Conservation (phyloP, 192 early-diverging fungal species). For the Rhizoclosmatium globosum region DNA sequence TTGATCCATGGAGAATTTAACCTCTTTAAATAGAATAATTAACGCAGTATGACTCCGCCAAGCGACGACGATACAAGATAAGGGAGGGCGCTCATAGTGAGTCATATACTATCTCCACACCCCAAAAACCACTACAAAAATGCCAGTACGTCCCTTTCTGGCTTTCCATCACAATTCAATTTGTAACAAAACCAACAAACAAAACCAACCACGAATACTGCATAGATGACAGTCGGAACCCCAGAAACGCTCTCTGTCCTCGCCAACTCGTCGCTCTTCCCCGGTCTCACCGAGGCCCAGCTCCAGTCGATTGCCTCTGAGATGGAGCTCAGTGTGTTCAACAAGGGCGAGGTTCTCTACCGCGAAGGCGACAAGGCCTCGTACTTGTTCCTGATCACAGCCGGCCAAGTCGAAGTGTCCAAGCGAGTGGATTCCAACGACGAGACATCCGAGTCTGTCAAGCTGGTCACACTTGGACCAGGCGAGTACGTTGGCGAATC, state of each 20-base stretch:
- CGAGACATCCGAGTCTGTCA: constrained; percentile 22
- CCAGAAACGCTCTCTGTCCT: constrained; percentile 5
- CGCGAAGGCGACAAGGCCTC: constrained; percentile 28
- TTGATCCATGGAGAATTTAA: too few relatives aligned
- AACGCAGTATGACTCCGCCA: too few relatives aligned
- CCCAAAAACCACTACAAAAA: too few relatives aligned
- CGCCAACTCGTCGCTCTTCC: constrained; percentile 24
- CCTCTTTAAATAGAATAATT: too few relatives aligned
- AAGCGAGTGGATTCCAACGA: constrained; percentile 15
- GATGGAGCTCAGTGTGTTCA: constrained; percentile 13
- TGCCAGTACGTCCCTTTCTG: too few relatives aligned
- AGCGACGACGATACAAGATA: too few relatives aligned
- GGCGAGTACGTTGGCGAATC: constrained; percentile 38
- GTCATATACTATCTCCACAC: too few relatives aligned
- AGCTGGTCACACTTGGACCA: constrained; percentile 28
- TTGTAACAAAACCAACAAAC: too few relatives aligned
- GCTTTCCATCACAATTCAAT: too few relatives aligned
- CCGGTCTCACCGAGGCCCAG: constrained; percentile 29
- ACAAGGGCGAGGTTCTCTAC: constrained; percentile 25
- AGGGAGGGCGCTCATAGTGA: too few relatives aligned
- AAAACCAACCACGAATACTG: too few relatives aligned
- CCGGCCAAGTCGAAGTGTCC: constrained; percentile 20
- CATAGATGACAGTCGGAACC: too few relatives aligned
- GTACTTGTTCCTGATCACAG: constrained; percentile 27
- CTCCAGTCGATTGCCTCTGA: constrained; percentile 30